phyloP scores from a whole-genome alignment of 75 land plant genomes.

The Isoetes taiwanensis region DNA sequence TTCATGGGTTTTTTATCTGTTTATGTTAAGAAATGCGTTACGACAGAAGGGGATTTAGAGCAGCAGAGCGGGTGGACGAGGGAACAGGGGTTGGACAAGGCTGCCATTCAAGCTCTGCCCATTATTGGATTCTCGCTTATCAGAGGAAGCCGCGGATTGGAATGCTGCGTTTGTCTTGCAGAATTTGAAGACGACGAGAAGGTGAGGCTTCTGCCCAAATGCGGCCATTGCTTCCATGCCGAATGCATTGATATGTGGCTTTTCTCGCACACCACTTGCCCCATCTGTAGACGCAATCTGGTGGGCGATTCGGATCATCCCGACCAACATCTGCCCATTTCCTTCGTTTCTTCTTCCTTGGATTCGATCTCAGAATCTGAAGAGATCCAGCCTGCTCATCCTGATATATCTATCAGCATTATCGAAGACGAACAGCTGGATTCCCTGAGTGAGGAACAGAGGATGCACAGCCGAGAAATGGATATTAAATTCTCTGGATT shows the following conservation, averaged over 20 bases:
- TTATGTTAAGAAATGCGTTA: conserved; percentile 5
- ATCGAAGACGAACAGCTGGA: too few species aligned
- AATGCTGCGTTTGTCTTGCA: conserved; percentile 1
- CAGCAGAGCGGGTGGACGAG: too few species aligned
- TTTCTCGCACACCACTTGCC: conserved; percentile 4
- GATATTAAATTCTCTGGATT: too few species aligned
- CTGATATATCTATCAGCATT: too few species aligned
- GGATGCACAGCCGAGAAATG: too few species aligned
- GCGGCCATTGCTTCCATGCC: background rate
- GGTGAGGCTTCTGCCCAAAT: background rate
- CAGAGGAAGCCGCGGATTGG: background rate
- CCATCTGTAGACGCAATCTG: conserved; percentile 7
- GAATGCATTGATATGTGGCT: background rate
- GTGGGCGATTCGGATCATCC: too few species aligned
- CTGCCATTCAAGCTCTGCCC: background rate
- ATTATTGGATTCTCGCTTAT: background rate
- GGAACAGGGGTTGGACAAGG: conserved; percentile 9
- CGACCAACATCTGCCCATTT: too few species aligned
- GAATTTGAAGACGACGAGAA: background rate
- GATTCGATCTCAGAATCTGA: too few species aligned
- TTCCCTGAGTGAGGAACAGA: too few species aligned
- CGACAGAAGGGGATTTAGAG: background rate
- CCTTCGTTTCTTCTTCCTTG: too few species aligned
- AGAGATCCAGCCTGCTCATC: too few species aligned
- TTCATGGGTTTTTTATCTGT: background rate